Percentiles rank a stretch among this genome's conserved stretches.
Evolutionary conservation across 371 early-diverging fungal genomes (phyloP).

Genomic region (Lichtheimia ornata): DNA sequence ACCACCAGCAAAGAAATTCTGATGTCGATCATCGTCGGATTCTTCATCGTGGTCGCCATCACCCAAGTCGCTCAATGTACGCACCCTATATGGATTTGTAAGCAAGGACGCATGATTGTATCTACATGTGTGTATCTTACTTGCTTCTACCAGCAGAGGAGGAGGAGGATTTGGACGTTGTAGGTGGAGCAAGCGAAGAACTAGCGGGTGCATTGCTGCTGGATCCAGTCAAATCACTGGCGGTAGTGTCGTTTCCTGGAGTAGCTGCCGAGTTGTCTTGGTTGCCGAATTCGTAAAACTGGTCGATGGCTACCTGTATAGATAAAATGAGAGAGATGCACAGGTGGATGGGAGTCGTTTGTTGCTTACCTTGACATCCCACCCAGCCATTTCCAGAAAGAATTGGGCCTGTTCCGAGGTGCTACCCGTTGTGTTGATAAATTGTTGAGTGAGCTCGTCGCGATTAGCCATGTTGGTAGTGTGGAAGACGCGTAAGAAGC

Average conservation of each 20-base stretch:
- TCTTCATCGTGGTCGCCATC: slow-evolving; percentile 46
- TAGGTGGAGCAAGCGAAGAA: not conserved
- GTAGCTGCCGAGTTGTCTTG: not conserved
- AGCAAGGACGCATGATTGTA: slow-evolving; percentile 20
- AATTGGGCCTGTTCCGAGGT: slow-evolving; percentile 67
- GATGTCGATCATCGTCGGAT: slow-evolving; percentile 62
- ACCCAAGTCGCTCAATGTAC: slow-evolving; percentile 63
- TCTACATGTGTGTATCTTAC: not conserved
- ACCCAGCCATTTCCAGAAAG: slow-evolving; percentile 73
- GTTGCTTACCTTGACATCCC: slow-evolving; percentile 71
- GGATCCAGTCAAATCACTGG: not conserved
- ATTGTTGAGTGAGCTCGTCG: slow-evolving; percentile 59
- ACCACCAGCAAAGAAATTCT: slow-evolving; percentile 85
- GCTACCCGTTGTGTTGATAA: slow-evolving; percentile 59
- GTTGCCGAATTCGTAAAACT: slow-evolving; percentile 22
- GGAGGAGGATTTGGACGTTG: not conserved
- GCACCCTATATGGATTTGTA: slow-evolving; percentile 40
- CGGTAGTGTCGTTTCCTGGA: not conserved
- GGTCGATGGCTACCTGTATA: slow-evolving; percentile 20
- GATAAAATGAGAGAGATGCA: not conserved
- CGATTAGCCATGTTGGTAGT: slow-evolving; percentile 52
- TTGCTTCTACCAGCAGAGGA: slow-evolving; percentile 9
- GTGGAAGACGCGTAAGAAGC: too few species aligned
- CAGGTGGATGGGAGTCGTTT: not conserved
- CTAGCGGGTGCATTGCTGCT: not conserved